A percentile compares a stretch with the other conserved stretches of the same genome.
These are phyloP conservation scores for Prototheca wickerhamii DNA, from an alignment of 163 green algal genomes.

Conservation along the genomic window DNA sequence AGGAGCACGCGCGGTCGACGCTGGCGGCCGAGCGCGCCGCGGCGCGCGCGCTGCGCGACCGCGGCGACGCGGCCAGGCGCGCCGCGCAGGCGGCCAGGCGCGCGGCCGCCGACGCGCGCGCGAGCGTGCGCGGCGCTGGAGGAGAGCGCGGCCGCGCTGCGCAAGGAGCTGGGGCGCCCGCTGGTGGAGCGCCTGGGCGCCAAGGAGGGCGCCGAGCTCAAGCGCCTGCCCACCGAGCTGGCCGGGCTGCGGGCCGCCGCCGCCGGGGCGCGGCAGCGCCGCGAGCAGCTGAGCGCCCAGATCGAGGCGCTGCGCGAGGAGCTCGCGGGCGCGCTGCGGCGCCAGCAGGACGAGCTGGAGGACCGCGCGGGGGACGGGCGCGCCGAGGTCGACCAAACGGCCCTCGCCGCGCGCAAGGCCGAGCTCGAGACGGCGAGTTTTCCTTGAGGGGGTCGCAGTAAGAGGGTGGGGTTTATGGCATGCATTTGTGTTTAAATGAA, in stretches of 20 bases:
- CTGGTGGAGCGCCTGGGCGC: conserved; percentile 38
- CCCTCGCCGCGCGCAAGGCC: too few relatives aligned
- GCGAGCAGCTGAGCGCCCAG: conserved; percentile 14
- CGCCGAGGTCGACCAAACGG: background rate
- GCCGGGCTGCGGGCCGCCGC: conserved; percentile 14
- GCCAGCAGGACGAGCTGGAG: background rate
- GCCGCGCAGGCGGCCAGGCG: background rate
- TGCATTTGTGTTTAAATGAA: too few relatives aligned
- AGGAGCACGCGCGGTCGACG: conserved; percentile 10
- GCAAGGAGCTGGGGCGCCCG: conserved; percentile 39
- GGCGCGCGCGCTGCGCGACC: conserved; percentile 7
- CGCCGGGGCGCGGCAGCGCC: background rate
- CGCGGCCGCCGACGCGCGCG: background rate
- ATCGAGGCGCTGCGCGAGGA: conserved; percentile 19
- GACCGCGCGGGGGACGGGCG: background rate
- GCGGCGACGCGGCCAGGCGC: background rate
- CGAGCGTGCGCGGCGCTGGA: conserved; percentile 3
- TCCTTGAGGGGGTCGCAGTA: too few relatives aligned
- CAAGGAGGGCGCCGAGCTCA: conserved; percentile 49
- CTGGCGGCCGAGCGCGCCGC: conserved; percentile 6
- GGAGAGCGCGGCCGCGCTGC: conserved; percentile 10
- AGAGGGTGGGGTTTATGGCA: too few relatives aligned
- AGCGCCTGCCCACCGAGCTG: conserved; percentile 18
- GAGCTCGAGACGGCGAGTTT: too few relatives aligned
- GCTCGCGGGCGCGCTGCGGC: conserved; percentile 1